Evolutionary conservation across 495 filamentous ascomycete species (phyloP), one percentile per base, ranked within the genome.

Genomic region (Penicillium paxilli): DNA sequence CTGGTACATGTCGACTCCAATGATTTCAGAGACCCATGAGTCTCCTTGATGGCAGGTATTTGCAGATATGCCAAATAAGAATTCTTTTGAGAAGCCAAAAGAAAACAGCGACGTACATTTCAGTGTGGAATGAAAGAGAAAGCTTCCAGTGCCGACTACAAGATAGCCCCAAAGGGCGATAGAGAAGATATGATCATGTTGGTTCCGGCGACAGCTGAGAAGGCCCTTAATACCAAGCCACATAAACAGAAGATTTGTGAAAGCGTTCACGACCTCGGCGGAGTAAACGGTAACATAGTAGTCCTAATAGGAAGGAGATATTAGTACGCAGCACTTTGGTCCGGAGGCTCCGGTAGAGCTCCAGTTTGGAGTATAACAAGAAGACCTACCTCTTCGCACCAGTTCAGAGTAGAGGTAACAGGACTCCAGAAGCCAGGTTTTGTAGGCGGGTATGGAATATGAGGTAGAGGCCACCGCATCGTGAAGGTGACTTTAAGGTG

Each of bases 401-500:
- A 96, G 60, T 96, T 94, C 52, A 96, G 64, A 0, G 92, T 96
- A 17, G 90, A 92, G 0, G 91, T 96, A 37, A 94, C 88, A 30
- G 90, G 86, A 11, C 79, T 83, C 92, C 92, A 96, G 67, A 85
- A 89, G 24, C 92, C 92, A 47, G 82, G 76, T 52, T 69, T 72
- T 22, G 76, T 63, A 8, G 83, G 76, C 41, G 88, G 84, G 68
- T 96, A 96, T 20, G 86, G 82, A 55, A 93, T 80, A 24, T 74
- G 79, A 25, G 82, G 84, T 14, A 87, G 52, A 52, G 54, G 44
- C 70, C 70, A 71, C 49, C 48, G 44, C 72, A 76, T 76, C 42
- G 19, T 66, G 48, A 37, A 46, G 23, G 16, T 14, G n/a, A 4
- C 35, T 19, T 32, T 25, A 24, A 45, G 20, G 41, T 48, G 22